Base-by-base conservation (phyloP, 2,329 filamentous ascomycete species). In the Pleomassaria siparia region DNA sequence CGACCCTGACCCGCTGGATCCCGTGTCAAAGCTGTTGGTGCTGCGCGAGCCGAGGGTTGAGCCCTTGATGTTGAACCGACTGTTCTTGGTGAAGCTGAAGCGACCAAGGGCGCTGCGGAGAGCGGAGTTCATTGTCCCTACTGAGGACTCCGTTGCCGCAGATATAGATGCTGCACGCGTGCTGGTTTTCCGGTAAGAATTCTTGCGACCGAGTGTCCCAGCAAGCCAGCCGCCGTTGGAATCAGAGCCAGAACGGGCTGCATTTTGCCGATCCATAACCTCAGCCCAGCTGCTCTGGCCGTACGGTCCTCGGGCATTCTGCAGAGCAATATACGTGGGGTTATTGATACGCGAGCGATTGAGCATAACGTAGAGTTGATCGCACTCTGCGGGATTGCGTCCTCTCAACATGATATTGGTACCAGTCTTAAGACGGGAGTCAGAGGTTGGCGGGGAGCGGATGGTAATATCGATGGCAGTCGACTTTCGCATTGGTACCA, bases 391-490 rank as follows among this genome's bases (percentile, higher is more conserved):
- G 2, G 84, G 79, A 39, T 82, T 88, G 33, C 86, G 78, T 40
- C 89, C 89, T 33, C 94, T 87, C 80, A 97, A 94, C 77, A 95
- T 92, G 74, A 96, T 89, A 66, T 95, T 94, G 60, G 85, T 86
- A 37, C 74, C 71, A 11, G 86, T 80, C 49, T 78, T 81, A 47
- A 96, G 80, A 59, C 83, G 82, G 4, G 88, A 91, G 53, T 88
- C 83, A 26, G 79, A 67, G 6, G 88, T 87, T 21, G 91, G 87
- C 1, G 89, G 89, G 6, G 92, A 96, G 41, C 91, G 87, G 55
- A 99, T 89, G 56, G 95, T 94, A 44, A 99, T 89, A 67, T 99
- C 94, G 25, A 99, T 82, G 3, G 88, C 89, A 18, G 91, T 99
- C 60, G 91, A 94, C 62, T 92, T 87, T 53, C 92, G 84, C 51